Percentiles rank a stretch among this genome's conserved stretches.
Conservation (phyloP, 2,329 filamentous ascomycete genomes). For the Curvularia verruculosa region DNA sequence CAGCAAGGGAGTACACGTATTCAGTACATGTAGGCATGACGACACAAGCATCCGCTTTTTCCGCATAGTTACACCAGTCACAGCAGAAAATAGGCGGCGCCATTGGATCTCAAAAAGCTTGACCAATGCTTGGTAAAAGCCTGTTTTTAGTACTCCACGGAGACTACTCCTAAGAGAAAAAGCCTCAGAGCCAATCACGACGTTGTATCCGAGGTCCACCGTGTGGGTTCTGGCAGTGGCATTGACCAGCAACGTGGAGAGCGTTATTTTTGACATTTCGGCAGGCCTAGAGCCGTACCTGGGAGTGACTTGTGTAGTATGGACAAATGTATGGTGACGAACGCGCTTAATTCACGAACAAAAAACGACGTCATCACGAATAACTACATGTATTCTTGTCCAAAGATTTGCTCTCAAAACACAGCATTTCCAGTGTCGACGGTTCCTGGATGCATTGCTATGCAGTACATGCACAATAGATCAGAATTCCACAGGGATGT, state of each 20-base stretch:
- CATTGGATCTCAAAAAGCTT: conserved; percentile 1
- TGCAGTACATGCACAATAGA: background rate
- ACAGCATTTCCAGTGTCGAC: background rate
- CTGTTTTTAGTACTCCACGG: conserved; percentile 27
- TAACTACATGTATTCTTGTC: background rate
- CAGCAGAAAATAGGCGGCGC: conserved; percentile 1
- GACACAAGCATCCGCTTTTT: conserved; percentile 14
- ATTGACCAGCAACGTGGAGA: background rate
- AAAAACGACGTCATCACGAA: background rate
- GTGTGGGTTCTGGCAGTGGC: background rate
- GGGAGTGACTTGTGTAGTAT: background rate
- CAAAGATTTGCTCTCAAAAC: background rate
- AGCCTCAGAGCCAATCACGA: conserved; percentile 1
- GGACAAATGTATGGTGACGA: conserved; percentile 9
- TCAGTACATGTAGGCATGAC: conserved; percentile 16
- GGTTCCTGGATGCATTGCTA: background rate
- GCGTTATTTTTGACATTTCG: background rate
- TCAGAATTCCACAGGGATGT: background rate
- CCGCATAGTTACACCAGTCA: background rate
- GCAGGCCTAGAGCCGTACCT: conserved; percentile 4
- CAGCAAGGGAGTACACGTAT: conserved; percentile 5
- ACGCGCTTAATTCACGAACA: background rate
- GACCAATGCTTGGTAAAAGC: conserved; percentile 23
- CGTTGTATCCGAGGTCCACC: conserved; percentile 1
- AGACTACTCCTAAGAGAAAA: background rate